These are phyloP conservation scores for Botrytis paeoniae DNA, from an alignment of 2,329 filamentous ascomycete genomes.

Conservation along the genomic window DNA sequence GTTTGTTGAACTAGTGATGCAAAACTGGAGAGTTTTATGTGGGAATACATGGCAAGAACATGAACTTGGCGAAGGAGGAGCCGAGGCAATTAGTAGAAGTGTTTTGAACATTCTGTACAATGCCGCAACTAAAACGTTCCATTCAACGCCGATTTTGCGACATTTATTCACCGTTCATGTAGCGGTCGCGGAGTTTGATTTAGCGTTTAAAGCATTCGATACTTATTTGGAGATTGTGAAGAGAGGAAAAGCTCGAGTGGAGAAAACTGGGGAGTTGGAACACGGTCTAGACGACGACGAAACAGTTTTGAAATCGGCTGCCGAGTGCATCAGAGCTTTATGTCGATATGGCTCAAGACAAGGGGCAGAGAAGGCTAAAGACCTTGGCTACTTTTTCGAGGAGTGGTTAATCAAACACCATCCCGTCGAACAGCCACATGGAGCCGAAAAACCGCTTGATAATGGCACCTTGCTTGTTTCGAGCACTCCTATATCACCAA, in stretches of 20 bases:
- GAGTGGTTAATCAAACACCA: constrained; percentile 66
- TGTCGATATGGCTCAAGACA: constrained; percentile 75
- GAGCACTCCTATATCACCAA: constrained; percentile 50
- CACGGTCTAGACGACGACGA: constrained; percentile 74
- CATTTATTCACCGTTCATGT: constrained; percentile 86
- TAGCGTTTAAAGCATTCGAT: constrained; percentile 87
- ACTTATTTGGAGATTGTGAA: constrained; percentile 88
- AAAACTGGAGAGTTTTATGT: constrained; percentile 81
- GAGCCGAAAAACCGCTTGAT: constrained; percentile 20
- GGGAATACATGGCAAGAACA: constrained; percentile 76
- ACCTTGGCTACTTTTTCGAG: constrained; percentile 68
- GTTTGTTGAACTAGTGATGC: constrained; percentile 75
- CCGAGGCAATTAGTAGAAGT: constrained; percentile 68
- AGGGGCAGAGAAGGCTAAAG: constrained; percentile 75
- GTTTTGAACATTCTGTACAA: constrained; percentile 87
- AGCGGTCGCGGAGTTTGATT: constrained; percentile 83
- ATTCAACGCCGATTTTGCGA: constrained; percentile 84
- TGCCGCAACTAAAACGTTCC: constrained; percentile 88
- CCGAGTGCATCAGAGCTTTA: constrained; percentile 74
- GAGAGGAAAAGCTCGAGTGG: constrained; percentile 77
- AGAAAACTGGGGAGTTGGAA: constrained; percentile 72
- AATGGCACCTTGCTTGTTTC: constrained; percentile 22
- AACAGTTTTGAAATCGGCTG: constrained; percentile 71
- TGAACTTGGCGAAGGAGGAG: constrained; percentile 78
- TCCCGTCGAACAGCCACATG: constrained; percentile 24